Conservation (phyloP, 2,329 filamentous ascomycete species). For the Penicillium verrucosum region DNA sequence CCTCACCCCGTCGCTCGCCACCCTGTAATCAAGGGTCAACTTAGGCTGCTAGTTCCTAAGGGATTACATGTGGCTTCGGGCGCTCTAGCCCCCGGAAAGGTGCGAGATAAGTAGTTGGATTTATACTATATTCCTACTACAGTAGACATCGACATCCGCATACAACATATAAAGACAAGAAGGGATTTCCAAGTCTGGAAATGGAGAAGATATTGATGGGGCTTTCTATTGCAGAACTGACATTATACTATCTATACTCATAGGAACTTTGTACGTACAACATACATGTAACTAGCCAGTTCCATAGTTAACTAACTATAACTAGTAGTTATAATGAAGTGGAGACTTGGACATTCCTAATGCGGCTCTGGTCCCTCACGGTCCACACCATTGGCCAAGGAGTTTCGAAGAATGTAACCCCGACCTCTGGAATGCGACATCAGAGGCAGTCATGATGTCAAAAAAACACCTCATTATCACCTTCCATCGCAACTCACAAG, state of each 20-base stretch:
- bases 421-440: conserved; percentile 13
- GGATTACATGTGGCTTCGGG: no score
- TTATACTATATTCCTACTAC: neutral
- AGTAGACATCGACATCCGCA: neutral
- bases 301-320: neutral
- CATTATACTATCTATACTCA: neutral
- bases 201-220: neutral
- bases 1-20: no score
- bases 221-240: neutral
- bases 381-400: conserved; percentile 4
- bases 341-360: conserved; percentile 1
- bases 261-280: neutral
- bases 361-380: neutral
- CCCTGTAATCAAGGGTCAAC: no score
- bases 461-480: neutral
- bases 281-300: no score
- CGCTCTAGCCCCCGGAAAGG: no score
- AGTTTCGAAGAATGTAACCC: conserved; percentile 16
- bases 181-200: neutral
- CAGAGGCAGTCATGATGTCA: conserved; percentile 4
- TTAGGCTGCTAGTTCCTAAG: no score
- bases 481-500: neutral
- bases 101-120: no score
- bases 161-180: neutral
- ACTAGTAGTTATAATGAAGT: neutral